Base-by-base conservation (phyloP, 2,329 filamentous ascomycete species). In the Penicillium sp. region DNA sequence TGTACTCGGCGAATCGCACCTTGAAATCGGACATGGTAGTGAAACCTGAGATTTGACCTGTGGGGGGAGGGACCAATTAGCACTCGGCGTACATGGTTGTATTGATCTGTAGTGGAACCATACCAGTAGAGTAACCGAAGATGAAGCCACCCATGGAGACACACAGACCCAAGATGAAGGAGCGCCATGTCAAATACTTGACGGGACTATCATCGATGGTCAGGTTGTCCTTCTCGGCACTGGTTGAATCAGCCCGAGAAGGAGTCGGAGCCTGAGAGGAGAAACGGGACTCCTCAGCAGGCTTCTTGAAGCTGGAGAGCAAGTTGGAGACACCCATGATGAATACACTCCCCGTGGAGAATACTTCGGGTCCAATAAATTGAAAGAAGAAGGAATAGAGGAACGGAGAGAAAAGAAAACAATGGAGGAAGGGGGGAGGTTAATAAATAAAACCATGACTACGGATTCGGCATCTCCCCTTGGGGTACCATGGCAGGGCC, bases 61-160 rank as follows among this genome's bases (percentile, higher is more conserved):
- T 18, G 36, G 6, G 18, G 18, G 18, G 18, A 21, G 18, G 8
- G n/a, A 33, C 13, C 23, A 62, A 42, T 59, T 21, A 56, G 45
- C 18, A 38, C 26, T 44, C 24, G 33, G 34, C 39, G 7, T 15
- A 8, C 7, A 38, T n/a, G n/a, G n/a, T 18, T 33, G 23, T 45
- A 6, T 29, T 24, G 12, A 41, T 23, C 33, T 53, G 48, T 18
- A 41, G 47, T 51, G 51, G 34, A 42, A 56, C 58, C 63, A 54
- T 65, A 71, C 72, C 72, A 55, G 72, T 75, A 18, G 72, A 68
- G 60, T 76, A 77, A 57, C 74, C 74, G 59, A 77, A 77, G 52
- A 77, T 72, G 60, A 78, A 74, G 55, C 76, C 75, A 58, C 76
- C 75, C 72, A 78, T 77, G 6, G 74, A 77, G 39, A 76, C 75